Base-by-base conservation (phyloP, 768 basidiomycete species). In the Boletus rubroflammeus region DNA sequence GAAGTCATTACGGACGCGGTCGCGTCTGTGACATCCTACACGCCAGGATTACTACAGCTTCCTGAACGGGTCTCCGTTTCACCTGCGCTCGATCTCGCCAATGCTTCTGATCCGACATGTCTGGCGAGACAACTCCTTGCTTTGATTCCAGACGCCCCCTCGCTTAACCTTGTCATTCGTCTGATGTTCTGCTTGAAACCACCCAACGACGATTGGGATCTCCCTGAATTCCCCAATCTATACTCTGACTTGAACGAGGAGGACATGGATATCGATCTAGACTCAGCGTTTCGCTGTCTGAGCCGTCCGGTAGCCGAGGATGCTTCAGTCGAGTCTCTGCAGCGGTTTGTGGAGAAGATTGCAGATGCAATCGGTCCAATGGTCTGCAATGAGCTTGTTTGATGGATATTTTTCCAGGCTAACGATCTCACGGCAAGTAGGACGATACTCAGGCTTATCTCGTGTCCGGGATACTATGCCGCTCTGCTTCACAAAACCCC, bases 141-240 rank as follows among this genome's bases (percentile, higher is more conserved):
- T 6, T 70, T 87, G 26, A 81, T 88, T 17, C 82, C 85, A 10
- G 75, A 82, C 40, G 72, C 84, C 0, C 86, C 88, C 1, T 76
- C 83, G 1, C 76, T 91, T 6, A 73, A 81, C 6, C 78, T 89
- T 14, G 77, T 87, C 46, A 78, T 87, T 36, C 79, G 85, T 26
- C 74, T 91, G 23, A 85, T 90, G 80, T 86, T 90, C 61, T 90
- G 88, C 64, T 73, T 92, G 45, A 91, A 91, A 63, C 87, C 87
- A 0, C 73, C 81, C 11, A 80, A 83, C 56, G 85, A 90, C n/a
- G 88, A 91, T 53, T 91, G 88, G 88, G 87, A 89, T 54, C 71
- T 81, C 26, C 82, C 81, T 2, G 81, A 82, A 11, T 91, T 90
- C 61, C 88, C 90, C 0, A 80, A 85, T 64, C 64, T 90, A 23